Conservation (phyloP, 23 red algal genomes). For the Gracilaria domingensis region DNA sequence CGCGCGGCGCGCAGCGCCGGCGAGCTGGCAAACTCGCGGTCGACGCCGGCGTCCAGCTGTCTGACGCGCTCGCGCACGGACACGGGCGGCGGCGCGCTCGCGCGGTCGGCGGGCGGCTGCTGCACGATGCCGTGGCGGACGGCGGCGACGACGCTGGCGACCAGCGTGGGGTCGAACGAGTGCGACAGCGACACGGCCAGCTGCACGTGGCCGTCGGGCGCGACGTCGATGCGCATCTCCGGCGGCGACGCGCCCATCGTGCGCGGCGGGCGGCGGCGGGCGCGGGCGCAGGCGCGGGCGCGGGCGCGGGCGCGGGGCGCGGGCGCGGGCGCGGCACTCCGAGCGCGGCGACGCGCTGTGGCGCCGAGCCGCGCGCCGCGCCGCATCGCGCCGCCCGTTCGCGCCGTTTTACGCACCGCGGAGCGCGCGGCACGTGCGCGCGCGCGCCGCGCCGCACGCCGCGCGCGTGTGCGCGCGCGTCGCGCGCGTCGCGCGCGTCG, state of each 20-base stretch:
- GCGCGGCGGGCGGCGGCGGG: not conserved
- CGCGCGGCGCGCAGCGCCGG: no score
- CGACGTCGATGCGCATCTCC: slow-evolving; percentile 67
- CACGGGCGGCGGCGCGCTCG: not conserved
- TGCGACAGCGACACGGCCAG: slow-evolving; percentile 54
- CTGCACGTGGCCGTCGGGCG: slow-evolving; percentile 53
- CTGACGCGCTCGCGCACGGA: slow-evolving; percentile 27
- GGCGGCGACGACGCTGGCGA: slow-evolving; percentile 63
- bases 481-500: not conserved
- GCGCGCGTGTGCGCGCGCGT: not conserved
- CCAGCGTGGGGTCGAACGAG: slow-evolving; percentile 43
- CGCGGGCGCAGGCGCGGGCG: not conserved
- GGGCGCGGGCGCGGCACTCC: not conserved
- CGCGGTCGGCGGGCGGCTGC: not conserved
- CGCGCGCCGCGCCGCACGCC: no score
- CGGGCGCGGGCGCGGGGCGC: not conserved
- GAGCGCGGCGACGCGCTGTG: not conserved
- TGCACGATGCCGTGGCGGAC: slow-evolving; percentile 55
- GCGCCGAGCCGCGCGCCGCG: no score
- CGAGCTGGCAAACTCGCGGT: slow-evolving; percentile 9
- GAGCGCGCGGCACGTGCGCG: no score
- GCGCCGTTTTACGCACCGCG: no score
- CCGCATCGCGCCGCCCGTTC: no score
- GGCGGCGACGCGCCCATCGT: slow-evolving; percentile 14
- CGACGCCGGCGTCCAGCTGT: slow-evolving; percentile 6